Percentiles rank a stretch among this genome's conserved stretches.
Conservation (phyloP, 2,329 filamentous ascomycete species). For the Aureobasidium zeae region DNA sequence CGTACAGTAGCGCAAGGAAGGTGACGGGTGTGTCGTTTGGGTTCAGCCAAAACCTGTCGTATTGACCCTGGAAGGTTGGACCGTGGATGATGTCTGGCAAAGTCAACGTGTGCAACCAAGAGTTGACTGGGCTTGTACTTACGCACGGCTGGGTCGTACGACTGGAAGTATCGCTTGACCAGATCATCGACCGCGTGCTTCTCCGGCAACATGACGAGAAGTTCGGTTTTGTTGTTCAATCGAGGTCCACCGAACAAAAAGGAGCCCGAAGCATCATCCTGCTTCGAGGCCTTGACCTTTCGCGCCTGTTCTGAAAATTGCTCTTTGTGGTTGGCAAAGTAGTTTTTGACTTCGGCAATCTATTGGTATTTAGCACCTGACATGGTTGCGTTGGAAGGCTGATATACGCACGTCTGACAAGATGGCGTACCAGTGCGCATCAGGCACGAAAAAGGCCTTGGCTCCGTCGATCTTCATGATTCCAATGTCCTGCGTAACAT, state of each 20-base stretch:
- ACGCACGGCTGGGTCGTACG: constrained; percentile 55
- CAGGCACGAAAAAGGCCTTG: constrained; percentile 40
- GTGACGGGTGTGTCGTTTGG: constrained; percentile 64
- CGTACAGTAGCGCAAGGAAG: constrained; percentile 70
- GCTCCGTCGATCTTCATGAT: constrained; percentile 46
- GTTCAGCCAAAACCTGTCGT: constrained; percentile 60
- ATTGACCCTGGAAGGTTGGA: constrained; percentile 71
- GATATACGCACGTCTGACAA: constrained; percentile 38
- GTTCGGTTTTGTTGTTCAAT: constrained; percentile 62
- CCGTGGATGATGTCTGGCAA: constrained; percentile 42
- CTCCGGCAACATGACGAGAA: constrained; percentile 69
- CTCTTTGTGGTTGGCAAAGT: constrained; percentile 77
- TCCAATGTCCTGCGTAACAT: constrained; percentile 42
- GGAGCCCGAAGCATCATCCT: constrained; percentile 56
- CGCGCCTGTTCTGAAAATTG: constrained; percentile 76
- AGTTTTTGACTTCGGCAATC: constrained; percentile 89
- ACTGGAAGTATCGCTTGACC: constrained; percentile 85
- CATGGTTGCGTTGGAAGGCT: background rate
- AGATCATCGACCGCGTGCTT: constrained; percentile 77
- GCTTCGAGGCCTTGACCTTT: constrained; percentile 60
- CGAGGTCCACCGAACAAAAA: constrained; percentile 67
- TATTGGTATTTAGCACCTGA: constrained; percentile 24
- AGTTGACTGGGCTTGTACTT: constrained; percentile 28
- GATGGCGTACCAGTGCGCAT: constrained; percentile 46
- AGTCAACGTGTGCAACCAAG: background rate